These are phyloP conservation scores for Xerocomellus intermedius DNA, from an alignment of 768 basidiomycete genomes.

Conservation along the genomic window DNA sequence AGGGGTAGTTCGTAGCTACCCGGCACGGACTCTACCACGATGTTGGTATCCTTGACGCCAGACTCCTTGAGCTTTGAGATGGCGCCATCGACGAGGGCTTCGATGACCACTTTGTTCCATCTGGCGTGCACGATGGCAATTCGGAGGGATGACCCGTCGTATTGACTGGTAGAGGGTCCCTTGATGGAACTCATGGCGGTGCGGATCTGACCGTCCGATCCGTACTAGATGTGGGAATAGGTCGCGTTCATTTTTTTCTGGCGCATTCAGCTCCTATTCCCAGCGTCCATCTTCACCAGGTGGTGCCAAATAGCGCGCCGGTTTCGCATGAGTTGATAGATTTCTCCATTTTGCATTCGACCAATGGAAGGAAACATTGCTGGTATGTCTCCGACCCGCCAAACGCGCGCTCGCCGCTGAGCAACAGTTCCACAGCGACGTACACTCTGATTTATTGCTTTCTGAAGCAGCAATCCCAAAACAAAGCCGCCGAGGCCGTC, in stretches of 20 bases:
- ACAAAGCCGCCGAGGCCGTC: constrained; percentile 69
- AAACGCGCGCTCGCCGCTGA: constrained; percentile 11
- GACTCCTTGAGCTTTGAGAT: constrained; percentile 74
- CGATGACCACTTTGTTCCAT: constrained; percentile 91
- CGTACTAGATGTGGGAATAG: constrained; percentile 17
- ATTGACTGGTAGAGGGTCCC: constrained; percentile 59
- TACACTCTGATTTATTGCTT: constrained; percentile 79
- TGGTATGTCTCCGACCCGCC: constrained; percentile 36
- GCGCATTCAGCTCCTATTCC: neutral
- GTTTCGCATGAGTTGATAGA: constrained; percentile 2
- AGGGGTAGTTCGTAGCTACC: constrained; percentile 93
- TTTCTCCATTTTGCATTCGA: neutral
- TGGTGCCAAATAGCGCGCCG: neutral
- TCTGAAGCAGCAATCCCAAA: constrained; percentile 60
- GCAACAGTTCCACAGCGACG: constrained; percentile 46
- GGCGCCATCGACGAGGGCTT: constrained; percentile 79
- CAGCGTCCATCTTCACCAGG: neutral
- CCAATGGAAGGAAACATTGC: constrained; percentile 53
- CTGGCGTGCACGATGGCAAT: constrained; percentile 93
- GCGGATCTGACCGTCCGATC: too few relatives aligned
- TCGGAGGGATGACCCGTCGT: constrained; percentile 80
- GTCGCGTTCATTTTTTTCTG: neutral
- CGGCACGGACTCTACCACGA: constrained; percentile 87
- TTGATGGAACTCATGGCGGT: constrained; percentile 57
- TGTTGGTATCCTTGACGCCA: constrained; percentile 89